Conservation (phyloP, 1,284 basidiomycete species). For the Agaricales sp. region DNA sequence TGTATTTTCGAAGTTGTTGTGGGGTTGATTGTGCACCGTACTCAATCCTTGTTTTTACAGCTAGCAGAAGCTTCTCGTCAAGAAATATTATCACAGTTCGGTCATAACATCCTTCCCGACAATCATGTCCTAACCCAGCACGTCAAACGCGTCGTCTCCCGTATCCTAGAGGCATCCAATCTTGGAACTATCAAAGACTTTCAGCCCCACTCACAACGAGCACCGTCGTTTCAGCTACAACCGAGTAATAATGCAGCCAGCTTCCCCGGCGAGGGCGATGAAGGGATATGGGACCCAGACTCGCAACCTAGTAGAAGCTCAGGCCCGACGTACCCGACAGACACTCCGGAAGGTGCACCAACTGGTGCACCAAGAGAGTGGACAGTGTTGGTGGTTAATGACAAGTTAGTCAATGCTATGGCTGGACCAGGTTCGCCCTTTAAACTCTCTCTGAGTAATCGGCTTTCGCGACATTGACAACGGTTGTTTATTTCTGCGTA, state of each 20-base stretch:
- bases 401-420: slow-evolving; percentile 70
- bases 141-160: slow-evolving; percentile 59
- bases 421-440: slow-evolving; percentile 55
- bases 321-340: neutral
- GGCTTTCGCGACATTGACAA: slow-evolving; percentile 2
- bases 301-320: no score
- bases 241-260: no score
- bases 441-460: neutral
- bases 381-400: slow-evolving; percentile 78
- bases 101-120: slow-evolving; percentile 51
- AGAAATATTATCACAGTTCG: slow-evolving; percentile 45
- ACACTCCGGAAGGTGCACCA: slow-evolving; percentile 1
- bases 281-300: slow-evolving; percentile 24
- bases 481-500: no score
- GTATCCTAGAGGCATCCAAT: slow-evolving; percentile 66
- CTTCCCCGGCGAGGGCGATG: slow-evolving; percentile 15
- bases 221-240: no score
- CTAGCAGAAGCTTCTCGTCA: slow-evolving; percentile 40
- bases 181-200: slow-evolving; percentile 47
- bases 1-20: slow-evolving; percentile 8
- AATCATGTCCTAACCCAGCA: slow-evolving; percentile 58
- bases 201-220: slow-evolving; percentile 12
- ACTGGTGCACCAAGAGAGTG: slow-evolving; percentile 35
- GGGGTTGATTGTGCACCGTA: neutral
- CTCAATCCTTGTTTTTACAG: slow-evolving; percentile 17